Evolutionary conservation across 768 basidiomycete species (phyloP).

Genomic region (Neoboletus magnificus): DNA sequence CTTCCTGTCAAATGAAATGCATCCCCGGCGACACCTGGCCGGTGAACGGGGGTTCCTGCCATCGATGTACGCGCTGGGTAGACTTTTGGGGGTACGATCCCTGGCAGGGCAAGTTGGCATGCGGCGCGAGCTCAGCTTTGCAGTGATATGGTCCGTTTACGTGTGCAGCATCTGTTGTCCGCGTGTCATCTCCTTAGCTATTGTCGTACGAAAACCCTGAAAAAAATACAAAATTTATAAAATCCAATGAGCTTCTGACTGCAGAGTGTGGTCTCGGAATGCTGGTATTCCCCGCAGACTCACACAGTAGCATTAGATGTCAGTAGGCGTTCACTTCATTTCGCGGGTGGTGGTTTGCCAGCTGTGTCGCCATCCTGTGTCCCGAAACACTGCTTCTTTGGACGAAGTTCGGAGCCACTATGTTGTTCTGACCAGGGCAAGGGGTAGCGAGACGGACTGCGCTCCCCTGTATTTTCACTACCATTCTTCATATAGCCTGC

Average conservation of each 20-base stretch:
- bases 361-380: too few species aligned
- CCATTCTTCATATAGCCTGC: too few species aligned
- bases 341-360: too few species aligned
- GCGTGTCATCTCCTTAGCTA: not conserved
- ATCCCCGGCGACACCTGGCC: not conserved
- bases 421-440: too few species aligned
- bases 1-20: not conserved
- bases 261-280: not conserved
- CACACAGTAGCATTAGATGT: too few species aligned
- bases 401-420: too few species aligned
- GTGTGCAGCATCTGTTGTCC: slow-evolving; percentile 1
- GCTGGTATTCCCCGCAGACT: not conserved
- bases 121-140: slow-evolving; percentile 11
- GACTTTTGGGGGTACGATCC: not conserved
- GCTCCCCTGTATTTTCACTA: too few species aligned
- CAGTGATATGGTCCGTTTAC: slow-evolving; percentile 6
- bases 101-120: not conserved
- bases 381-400: too few species aligned
- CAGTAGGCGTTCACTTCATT: too few species aligned
- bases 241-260: not conserved
- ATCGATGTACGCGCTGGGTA: too few species aligned
- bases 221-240: slow-evolving; percentile 3
- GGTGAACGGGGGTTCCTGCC: not conserved
- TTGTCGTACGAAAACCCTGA: slow-evolving; percentile 11
- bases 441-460: too few species aligned